These are phyloP conservation scores for Picochlorum sp. DNA, from an alignment of 139 green algal genomes.

Conservation along the genomic window DNA sequence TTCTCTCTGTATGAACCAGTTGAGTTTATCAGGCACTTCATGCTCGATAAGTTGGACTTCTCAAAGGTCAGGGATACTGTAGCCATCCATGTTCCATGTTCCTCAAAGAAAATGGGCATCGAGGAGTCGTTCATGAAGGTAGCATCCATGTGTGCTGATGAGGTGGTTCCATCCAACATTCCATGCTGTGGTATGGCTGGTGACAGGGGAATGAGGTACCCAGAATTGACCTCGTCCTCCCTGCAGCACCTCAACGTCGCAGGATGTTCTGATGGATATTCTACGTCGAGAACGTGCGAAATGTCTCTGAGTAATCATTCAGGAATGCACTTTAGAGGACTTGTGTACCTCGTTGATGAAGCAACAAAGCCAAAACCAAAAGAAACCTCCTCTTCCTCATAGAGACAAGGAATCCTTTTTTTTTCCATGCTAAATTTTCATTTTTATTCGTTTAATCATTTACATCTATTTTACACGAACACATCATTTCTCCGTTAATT, in stretches of 20 bases:
- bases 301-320: conserved; percentile 85
- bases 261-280: conserved; percentile 85
- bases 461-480: no score
- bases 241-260: conserved; percentile 39
- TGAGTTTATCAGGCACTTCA: conserved; percentile 88
- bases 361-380: conserved; percentile 57
- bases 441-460: not conserved
- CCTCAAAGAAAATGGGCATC: conserved; percentile 96
- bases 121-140: conserved; percentile 79
- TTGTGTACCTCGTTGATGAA: conserved; percentile 81
- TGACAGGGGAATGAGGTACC: conserved; percentile 89
- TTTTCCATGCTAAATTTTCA: not conserved
- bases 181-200: conserved; percentile 96
- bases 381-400: conserved; percentile 11
- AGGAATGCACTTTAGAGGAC: conserved; percentile 83
- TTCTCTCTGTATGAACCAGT: conserved; percentile 92
- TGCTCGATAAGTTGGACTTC: conserved; percentile 93
- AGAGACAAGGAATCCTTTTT: conserved; percentile 3
- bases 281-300: conserved; percentile 87
- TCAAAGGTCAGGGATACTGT: conserved; percentile 63
- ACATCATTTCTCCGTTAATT: no score
- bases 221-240: conserved; percentile 75
- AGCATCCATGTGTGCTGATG: conserved; percentile 68
- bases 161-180: conserved; percentile 68
- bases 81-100: conserved; percentile 92